phyloP scores from a whole-genome alignment of 345 rosid genomes.

The Diplotaxis tenuifolia region DNA sequence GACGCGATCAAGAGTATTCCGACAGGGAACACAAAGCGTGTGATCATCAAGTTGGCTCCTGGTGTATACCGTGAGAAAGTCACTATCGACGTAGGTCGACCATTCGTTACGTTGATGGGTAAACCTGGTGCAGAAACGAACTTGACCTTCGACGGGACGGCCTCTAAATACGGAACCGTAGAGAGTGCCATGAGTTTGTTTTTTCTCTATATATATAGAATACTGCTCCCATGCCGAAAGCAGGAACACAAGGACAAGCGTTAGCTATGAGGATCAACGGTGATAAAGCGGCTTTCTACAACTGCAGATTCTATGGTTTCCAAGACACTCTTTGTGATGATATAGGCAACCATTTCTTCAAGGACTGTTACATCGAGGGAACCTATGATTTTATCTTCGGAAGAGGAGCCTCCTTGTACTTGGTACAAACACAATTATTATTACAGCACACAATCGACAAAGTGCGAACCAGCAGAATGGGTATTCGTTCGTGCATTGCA shows the following conservation, averaged over 20 bases:
- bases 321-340: conserved; percentile 59
- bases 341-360: conserved; percentile 48
- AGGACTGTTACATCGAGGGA: conserved; percentile 44
- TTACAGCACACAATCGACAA: conserved; percentile 48
- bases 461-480: conserved; percentile 29
- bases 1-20: conserved; percentile 57
- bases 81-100: conserved; percentile 42
- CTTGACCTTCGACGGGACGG: conserved; percentile 44
- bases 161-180: conserved; percentile 46
- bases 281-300: conserved; percentile 48
- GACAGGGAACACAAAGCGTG: conserved; percentile 48
- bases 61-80: conserved; percentile 62
- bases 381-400: conserved; percentile 57
- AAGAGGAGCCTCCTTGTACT: conserved; percentile 47
- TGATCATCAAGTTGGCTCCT: conserved; percentile 47
- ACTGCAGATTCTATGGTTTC: conserved; percentile 43
- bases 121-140: conserved; percentile 41
- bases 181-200: conserved; percentile 30
- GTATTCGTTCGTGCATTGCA: conserved; percentile 46
- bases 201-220: conserved; percentile 31
- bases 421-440: conserved; percentile 37
- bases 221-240: conserved; percentile 47
- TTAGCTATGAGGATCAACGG: conserved; percentile 51
- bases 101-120: conserved; percentile 55
- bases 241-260: conserved; percentile 43